Conservation (phyloP, 257 asterid genomes). For the Thymus mandschuricus region DNA sequence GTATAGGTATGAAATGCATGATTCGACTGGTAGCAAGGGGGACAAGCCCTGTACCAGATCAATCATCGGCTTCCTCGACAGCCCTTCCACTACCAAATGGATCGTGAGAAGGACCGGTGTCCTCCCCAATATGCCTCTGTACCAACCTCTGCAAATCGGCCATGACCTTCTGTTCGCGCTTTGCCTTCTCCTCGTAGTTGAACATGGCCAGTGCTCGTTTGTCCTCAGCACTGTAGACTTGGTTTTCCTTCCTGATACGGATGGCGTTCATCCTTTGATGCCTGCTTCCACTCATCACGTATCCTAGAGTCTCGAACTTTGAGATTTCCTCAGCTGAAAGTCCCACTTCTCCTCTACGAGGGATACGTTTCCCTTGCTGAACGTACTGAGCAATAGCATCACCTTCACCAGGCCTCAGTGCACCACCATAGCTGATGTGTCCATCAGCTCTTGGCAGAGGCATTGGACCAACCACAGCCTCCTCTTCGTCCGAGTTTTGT, state of each 20-base stretch:
- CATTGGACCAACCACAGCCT: slow-evolving; percentile 85
- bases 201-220: slow-evolving; percentile 97
- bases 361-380: slow-evolving; percentile 99
- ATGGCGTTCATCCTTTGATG: slow-evolving; percentile 99
- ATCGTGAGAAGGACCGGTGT: slow-evolving; percentile 83
- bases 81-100: slow-evolving; percentile 76
- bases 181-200: slow-evolving; percentile 96
- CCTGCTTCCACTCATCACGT: slow-evolving; percentile 99
- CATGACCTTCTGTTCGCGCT: slow-evolving; percentile 98
- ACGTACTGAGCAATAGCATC: slow-evolving; percentile 99
- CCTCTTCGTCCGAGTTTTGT: slow-evolving; percentile 63
- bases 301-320: slow-evolving; percentile 87
- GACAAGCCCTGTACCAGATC: slow-evolving; percentile 33
- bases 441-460: slow-evolving; percentile 96
- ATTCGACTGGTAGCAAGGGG: neutral
- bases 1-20: slow-evolving; percentile 36
- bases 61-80: slow-evolving; percentile 63
- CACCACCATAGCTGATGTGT: slow-evolving; percentile 97
- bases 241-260: slow-evolving; percentile 98
- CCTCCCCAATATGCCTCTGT: slow-evolving; percentile 94
- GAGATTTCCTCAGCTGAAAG: slow-evolving; percentile 95
- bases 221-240: slow-evolving; percentile 97
- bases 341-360: slow-evolving; percentile 99
- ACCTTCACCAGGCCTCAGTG: slow-evolving; percentile 99
- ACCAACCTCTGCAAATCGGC: slow-evolving; percentile 95